A percentile compares a stretch with the other conserved stretches of the same genome.
Conservation (phyloP, 495 filamentous ascomycete genomes). For the Penicillium subrubescens region DNA sequence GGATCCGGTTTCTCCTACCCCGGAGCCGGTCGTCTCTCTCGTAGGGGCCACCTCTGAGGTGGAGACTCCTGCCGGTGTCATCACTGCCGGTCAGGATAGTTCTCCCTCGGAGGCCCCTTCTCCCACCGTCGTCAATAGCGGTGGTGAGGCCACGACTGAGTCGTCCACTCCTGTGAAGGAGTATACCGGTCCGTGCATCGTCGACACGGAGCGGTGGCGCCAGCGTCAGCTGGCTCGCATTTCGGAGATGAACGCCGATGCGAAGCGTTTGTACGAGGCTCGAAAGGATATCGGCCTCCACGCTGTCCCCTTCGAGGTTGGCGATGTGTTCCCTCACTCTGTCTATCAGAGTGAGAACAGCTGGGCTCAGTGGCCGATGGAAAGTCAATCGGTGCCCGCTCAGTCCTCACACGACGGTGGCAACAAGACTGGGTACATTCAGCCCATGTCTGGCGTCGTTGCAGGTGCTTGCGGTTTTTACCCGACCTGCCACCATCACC, state of each 20-base stretch:
- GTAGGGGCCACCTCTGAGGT: neutral
- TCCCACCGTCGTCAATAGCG: neutral
- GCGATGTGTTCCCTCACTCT: neutral
- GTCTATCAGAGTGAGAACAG: neutral
- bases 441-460: neutral
- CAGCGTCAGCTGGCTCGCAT: neutral
- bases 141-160: neutral
- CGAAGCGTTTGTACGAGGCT: neutral
- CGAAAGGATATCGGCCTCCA: too few relatives aligned
- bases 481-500: neutral
- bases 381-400: neutral
- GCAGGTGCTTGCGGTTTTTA: neutral
- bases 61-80: neutral
- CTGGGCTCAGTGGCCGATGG: neutral
- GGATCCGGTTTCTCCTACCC: neutral
- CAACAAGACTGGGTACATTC: neutral
- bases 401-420: slow-evolving; percentile 1
- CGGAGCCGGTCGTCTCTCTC: neutral
- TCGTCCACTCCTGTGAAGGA: neutral
- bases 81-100: neutral
- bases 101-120: neutral
- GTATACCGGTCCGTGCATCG: neutral
- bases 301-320: neutral
- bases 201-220: slow-evolving; percentile 7
- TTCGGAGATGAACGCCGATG: neutral